Evolutionary conservation across 83 land plant genomes (phyloP).

Genomic region (Picea mariana): DNA sequence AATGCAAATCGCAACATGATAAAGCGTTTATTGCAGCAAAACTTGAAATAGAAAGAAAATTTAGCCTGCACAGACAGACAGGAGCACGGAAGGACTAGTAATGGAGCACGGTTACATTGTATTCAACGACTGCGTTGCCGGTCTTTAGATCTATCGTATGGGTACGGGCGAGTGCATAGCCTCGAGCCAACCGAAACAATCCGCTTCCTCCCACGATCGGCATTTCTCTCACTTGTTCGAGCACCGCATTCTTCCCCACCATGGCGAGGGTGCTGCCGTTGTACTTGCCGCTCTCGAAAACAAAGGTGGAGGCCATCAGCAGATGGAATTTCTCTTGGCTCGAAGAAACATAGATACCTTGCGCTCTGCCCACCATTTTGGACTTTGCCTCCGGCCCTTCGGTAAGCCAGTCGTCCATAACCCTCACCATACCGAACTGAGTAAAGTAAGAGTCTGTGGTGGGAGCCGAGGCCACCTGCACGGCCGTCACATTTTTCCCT

Average conservation of each 20-base stretch:
- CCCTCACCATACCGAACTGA: conserved; percentile 17
- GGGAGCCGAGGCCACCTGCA: conserved; percentile 22
- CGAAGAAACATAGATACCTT: conserved; percentile 24
- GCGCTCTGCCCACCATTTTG: conserved; percentile 25
- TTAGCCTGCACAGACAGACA: too few relatives aligned
- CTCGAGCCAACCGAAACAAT: conserved; percentile 37
- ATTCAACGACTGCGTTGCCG: conserved; percentile 28
- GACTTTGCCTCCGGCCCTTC: conserved; percentile 23
- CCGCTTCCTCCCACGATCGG: too few relatives aligned
- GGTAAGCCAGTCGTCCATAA: conserved; percentile 35
- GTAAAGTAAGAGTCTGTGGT: conserved; percentile 15
- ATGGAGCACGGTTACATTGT: conserved; percentile 30
- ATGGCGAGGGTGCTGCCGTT: conserved; percentile 33
- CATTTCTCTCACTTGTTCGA: conserved; percentile 18
- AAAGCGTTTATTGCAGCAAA: too few relatives aligned
- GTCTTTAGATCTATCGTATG: neutral
- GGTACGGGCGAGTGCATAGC: conserved; percentile 19
- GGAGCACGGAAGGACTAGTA: neutral
- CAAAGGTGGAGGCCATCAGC: conserved; percentile 18
- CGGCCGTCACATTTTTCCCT: conserved; percentile 5
- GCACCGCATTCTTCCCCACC: conserved; percentile 22
- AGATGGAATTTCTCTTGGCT: neutral
- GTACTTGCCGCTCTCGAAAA: conserved; percentile 17
- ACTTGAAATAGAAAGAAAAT: too few relatives aligned
- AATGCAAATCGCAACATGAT: too few relatives aligned